Evolutionary conservation across 768 basidiomycete genomes (phyloP).

Genomic region (Imleria badia): DNA sequence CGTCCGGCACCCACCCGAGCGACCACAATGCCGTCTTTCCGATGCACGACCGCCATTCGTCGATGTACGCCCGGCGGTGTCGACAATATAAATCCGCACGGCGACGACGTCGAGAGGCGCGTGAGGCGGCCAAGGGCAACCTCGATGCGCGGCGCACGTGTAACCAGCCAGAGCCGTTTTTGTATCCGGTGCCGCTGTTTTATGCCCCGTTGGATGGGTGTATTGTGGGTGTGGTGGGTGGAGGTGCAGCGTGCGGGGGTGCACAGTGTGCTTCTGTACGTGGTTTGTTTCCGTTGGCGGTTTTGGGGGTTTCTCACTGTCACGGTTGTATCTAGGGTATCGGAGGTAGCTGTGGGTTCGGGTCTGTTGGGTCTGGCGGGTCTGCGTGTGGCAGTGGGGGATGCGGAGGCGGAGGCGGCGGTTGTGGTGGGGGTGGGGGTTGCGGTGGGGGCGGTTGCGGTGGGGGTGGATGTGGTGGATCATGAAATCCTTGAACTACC

Average conservation of each 20-base stretch:
- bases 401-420: too few species aligned
- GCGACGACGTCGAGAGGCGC: neutral
- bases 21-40: slow-evolving; percentile 50
- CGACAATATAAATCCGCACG: neutral
- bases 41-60: slow-evolving; percentile 16
- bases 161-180: neutral
- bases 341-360: neutral
- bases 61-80: neutral
- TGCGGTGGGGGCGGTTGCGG: too few species aligned
- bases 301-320: neutral
- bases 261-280: neutral
- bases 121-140: neutral
- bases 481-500: too few species aligned
- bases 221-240: neutral
- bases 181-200: neutral
- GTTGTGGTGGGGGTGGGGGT: too few species aligned
- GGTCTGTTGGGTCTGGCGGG: neutral
- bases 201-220: neutral
- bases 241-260: neutral
- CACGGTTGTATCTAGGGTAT: neutral
- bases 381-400: neutral
- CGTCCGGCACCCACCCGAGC: slow-evolving; percentile 49
- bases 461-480: too few species aligned
- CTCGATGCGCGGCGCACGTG: neutral
- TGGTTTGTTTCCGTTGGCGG: neutral